A percentile compares a stretch with the other conserved stretches of the same genome.
Evolutionary conservation across 768 basidiomycete species (phyloP).

Genomic region (Chalciporus piperatus): DNA sequence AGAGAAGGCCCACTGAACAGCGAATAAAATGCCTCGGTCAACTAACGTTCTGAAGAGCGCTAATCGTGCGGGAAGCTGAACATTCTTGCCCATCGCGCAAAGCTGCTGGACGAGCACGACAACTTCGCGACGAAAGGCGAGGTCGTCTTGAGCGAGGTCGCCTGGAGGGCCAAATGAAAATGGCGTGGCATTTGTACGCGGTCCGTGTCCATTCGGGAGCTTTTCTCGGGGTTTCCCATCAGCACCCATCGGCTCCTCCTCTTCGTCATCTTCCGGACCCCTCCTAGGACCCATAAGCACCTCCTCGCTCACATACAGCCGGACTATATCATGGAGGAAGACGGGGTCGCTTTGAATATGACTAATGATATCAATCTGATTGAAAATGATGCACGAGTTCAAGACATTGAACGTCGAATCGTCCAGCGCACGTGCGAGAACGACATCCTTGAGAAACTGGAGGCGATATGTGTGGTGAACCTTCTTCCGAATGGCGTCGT

Average conservation of each 20-base stretch:
- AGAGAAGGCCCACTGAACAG: constrained; percentile 90
- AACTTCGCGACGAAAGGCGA: constrained; percentile 66
- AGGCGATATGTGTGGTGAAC: constrained; percentile 97
- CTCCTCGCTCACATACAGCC: constrained; percentile 71
- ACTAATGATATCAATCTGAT: constrained; percentile 96
- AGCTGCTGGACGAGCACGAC: constrained; percentile 89
- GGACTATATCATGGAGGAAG: constrained; percentile 78
- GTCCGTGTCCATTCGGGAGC: constrained; percentile 29
- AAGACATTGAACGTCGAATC: constrained; percentile 97
- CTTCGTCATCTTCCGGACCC: constrained; percentile 29
- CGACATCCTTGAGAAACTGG: constrained; percentile 97
- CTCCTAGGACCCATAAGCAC: constrained; percentile 45
- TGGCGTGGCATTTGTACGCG: constrained; percentile 19
- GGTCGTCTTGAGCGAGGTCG: constrained; percentile 52
- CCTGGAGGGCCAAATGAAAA: constrained; percentile 61
- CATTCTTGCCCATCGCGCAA: constrained; percentile 94
- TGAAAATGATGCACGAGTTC: constrained; percentile 97
- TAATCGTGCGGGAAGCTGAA: constrained; percentile 85
- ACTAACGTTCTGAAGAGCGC: constrained; percentile 83
- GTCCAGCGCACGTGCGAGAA: constrained; percentile 90
- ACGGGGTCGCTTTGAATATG: constrained; percentile 76
- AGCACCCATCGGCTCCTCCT: constrained; percentile 25
- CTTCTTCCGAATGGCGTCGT: constrained; percentile 73
- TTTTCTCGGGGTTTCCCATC: constrained; percentile 42
- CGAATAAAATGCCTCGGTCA: constrained; percentile 84